Base-by-base conservation (phyloP, 352 stramenopile species). In the Thalassiosira hispida region DNA sequence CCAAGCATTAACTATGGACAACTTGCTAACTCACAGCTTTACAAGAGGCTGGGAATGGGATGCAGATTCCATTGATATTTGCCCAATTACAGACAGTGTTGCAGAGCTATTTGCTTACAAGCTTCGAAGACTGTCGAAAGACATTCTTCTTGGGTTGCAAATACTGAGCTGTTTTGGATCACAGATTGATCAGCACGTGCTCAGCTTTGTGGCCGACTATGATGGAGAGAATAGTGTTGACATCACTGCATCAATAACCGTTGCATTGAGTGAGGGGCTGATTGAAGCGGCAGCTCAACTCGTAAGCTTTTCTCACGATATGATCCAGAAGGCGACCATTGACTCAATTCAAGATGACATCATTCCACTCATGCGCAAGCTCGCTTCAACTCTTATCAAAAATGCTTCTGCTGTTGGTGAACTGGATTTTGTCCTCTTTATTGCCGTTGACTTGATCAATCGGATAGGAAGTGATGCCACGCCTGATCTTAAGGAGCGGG, bases 31-130 rank as follows among this genome's bases (percentile, higher is more conserved):
- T 9, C 52, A 73, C 27, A 68, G 70, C 47, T 79, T 73, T 46
- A 42, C 25, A 12, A 79, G 53, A 27, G 70, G 70, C 8, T 79
- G 70, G 70, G 61, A 79, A 20, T 79, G 70, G 70, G 70, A 79
- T 23, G 44, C 23, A 16, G 70, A 79, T 53, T 51, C 55, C n/a
- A 79, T 79, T 38, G 70, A 73, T 67, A 67, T 62, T 25, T 71
- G 44, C 18, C 61, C 60, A 4, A 79, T 79, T 47, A 71, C 63
- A 40, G 63, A 72, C 8, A 62, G 63, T 69, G 71, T 73, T 1
- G 71, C 71, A 6, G 52, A 73, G 52, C 29, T 79, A 6, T 73
- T 64, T 33, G 38, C 60, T 29, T 51, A 67, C 18, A 79, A 73
- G 38, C 33, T 77, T n/a, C 1, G 52, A 20, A 70, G 25, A 38